These are phyloP conservation scores for Candida succiphila DNA, from an alignment of 805 yeast species.

Conservation along the genomic window DNA sequence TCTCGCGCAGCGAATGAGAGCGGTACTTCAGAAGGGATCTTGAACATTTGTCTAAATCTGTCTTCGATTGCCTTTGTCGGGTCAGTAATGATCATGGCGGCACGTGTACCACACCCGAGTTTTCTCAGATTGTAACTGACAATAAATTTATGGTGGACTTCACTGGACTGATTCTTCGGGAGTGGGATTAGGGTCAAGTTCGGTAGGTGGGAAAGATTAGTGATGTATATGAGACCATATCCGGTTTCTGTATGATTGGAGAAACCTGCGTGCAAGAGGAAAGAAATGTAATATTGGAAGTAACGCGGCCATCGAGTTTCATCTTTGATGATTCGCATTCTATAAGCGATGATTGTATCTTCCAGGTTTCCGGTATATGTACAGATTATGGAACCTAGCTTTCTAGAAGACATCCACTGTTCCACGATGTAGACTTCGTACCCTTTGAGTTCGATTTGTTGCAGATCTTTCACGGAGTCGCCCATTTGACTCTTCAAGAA, in stretches of 20 bases:
- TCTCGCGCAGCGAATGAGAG: constrained; percentile 62
- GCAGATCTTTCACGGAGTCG: constrained; percentile 23
- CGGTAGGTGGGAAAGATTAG: constrained; percentile 76
- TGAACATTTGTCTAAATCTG: constrained; percentile 70
- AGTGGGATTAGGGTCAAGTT: constrained; percentile 63
- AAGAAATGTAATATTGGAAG: constrained; percentile 54
- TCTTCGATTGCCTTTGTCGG: constrained; percentile 75
- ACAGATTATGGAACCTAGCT: constrained; percentile 57
- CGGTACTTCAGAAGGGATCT: constrained; percentile 43
- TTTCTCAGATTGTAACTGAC: constrained; percentile 72
- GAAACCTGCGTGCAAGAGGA: constrained; percentile 47
- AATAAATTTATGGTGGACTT: constrained; percentile 47
- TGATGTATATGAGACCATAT: constrained; percentile 59
- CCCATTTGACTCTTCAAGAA: constrained; percentile 28
- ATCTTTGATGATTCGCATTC: constrained; percentile 43
- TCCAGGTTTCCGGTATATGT: constrained; percentile 77
- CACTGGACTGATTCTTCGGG: constrained; percentile 44
- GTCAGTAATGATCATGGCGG: constrained; percentile 58
- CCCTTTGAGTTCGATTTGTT: constrained; percentile 48
- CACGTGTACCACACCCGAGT: constrained; percentile 77
- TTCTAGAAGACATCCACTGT: constrained; percentile 82
- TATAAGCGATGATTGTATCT: constrained; percentile 50
- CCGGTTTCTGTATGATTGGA: constrained; percentile 60
- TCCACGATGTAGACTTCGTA: constrained; percentile 89
- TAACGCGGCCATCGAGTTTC: constrained; percentile 37